These are phyloP conservation scores for Grammothele lineata DNA, from an alignment of 768 basidiomycete genomes.

Conservation along the genomic window DNA sequence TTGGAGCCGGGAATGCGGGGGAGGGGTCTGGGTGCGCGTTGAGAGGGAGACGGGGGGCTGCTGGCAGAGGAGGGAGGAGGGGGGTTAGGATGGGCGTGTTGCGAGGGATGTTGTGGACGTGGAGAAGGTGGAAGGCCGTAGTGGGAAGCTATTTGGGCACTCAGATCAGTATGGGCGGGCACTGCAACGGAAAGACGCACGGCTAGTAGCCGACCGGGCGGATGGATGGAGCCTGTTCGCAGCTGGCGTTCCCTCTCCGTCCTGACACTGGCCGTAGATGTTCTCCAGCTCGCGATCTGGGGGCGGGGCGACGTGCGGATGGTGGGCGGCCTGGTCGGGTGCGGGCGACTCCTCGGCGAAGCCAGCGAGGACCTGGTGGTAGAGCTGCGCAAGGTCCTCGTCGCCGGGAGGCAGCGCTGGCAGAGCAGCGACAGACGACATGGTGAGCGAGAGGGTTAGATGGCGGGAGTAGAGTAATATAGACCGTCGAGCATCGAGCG, in stretches of 20 bases:
- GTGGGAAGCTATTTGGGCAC: conserved; percentile 3
- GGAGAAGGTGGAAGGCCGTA: conserved; percentile 21
- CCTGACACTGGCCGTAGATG: conserved; percentile 20
- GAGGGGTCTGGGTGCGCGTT: conserved; percentile 21
- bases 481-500: not conserved
- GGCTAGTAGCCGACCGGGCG: conserved; percentile 11
- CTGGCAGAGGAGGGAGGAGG: conserved; percentile 1
- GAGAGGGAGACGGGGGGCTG: conserved; percentile 21
- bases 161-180: conserved; percentile 14
- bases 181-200: conserved; percentile 17
- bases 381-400: conserved; percentile 68
- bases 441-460: conserved; percentile 16
- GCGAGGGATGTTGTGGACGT: no score
- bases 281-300: conserved; percentile 22
- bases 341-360: conserved; percentile 50
- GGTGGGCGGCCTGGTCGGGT: conserved; percentile 16
- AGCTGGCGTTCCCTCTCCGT: conserved; percentile 20
- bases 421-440: conserved; percentile 34
- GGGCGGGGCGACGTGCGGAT: not conserved
- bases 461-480: not conserved
- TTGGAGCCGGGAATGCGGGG: conserved; percentile 22
- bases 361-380: conserved; percentile 70
- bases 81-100: no score
- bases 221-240: conserved; percentile 12
- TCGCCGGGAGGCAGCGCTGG: conserved; percentile 49